Base-by-base conservation (phyloP, 768 basidiomycete genomes). In the Amanita muscaria region DNA sequence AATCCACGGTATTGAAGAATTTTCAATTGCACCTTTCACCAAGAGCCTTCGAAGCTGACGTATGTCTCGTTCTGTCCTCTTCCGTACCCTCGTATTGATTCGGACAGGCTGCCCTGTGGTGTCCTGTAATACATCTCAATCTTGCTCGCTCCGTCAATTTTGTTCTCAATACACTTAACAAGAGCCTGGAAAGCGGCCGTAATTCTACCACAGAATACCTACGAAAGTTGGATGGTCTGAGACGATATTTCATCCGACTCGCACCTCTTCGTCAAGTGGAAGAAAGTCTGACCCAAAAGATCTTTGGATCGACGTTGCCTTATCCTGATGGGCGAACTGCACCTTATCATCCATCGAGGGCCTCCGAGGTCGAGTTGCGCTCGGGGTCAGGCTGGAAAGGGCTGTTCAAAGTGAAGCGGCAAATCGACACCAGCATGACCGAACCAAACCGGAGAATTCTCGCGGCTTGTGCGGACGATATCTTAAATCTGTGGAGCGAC, bases 121-220 rank as follows among this genome's bases (percentile, higher is more conserved):
- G 77, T 31, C 73, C 79, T 2, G 73, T 82, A 48, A 78, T 83
- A 45, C 73, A 80, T 56, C 73, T 82, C 54, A 82, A 83, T 57
- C 74, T 83, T 50, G 71, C 81, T 50, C 76, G 77, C 40, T 69
- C 65, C 12, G 56, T 66, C 49, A 68, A 77, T 47, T 64, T 67
- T 53, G 62, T 66, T 23, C 52, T 67, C 35, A 59, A 59, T 49
- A 53, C 64, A 44, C 56, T 65, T 32, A 51, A 52, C 24, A 51
- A 56, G 30, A 53, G 51, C 27, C 49, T 36, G 42, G 48, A 44
- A 21, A 35, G 42, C 15, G 42, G 51, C 15, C 55, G 54, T n/a
- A 55, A 57, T 3, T 50, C 52, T 4, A 23, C 48, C 9, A 48
- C 56, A 3, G 38, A 45, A 39, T 51, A 53, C 34, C 51, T 52